Evolutionary conservation across 2,329 filamentous ascomycete genomes (phyloP), one percentile per base, ranked within the genome.

Genomic region (Aurifilum marmelostoma): DNA sequence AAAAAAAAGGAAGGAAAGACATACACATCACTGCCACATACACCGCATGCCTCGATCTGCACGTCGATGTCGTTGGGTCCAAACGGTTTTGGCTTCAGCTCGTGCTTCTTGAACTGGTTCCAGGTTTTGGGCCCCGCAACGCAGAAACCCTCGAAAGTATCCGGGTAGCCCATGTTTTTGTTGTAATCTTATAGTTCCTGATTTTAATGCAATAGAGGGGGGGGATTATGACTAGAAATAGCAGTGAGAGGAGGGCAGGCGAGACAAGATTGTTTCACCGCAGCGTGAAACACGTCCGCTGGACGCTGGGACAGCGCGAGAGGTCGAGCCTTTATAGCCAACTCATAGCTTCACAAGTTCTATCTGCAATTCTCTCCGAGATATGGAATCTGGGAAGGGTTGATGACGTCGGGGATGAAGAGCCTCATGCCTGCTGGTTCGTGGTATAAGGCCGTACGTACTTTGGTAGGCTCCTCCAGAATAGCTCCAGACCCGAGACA

Each of bases 41-140:
- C 81, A 75, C 89, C 89, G 75, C 89, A 91, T 70, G 85, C 87
- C 72, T 90, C 86, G 75, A 93, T 89, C 79, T 91, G 88, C 76
- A 93, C 87, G 75, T 92, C 90, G 73, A 92, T 84, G 76, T 92
- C 89, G 77, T 88, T 83, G 74, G 90, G 88, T 65, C 88, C 89
- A 75, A 92, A 92, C 27, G 88, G 87, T 81, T 92, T 92, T 69
- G 91, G 84, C 37, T 72, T 82, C 60, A 83, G 75, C 60, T 76
- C 73, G 21, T 73, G 63, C 69, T 79, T 80, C 71, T 77, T 74
- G 70, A 83, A 83, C 64, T 79, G 73, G 72, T 79, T 82, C 80
- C 81, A 83, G 4, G 77, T 75, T 69, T 81, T 79, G 54, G 80
- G 80, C 41, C 77, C 76, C 73, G 82, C 79, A 70, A 82, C 80